Conservation (phyloP, 1,139 yeast genomes). For the Nakaseomyces sp. region DNA sequence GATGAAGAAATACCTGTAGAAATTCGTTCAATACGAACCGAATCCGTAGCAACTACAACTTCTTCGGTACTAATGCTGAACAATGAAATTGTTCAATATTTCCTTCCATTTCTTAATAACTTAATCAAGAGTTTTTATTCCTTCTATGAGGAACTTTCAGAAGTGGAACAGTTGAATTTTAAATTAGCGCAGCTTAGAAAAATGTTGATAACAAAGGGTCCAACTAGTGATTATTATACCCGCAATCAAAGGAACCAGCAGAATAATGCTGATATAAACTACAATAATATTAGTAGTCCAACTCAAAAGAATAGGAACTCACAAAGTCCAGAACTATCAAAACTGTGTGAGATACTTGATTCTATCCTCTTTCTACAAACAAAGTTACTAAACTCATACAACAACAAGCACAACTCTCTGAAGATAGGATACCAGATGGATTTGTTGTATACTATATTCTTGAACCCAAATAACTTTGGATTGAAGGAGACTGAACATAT, state of each 20-base stretch:
- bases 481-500: neutral
- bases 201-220: neutral
- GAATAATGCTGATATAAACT: neutral
- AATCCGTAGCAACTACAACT: constrained; percentile 3
- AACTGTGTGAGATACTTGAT: neutral
- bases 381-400: neutral
- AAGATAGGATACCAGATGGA: neutral
- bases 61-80: neutral
- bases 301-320: neutral
- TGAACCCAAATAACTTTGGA: neutral
- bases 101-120: constrained; percentile 1
- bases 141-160: neutral
- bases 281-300: neutral
- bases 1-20: neutral
- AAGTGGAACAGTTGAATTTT: constrained; percentile 1
- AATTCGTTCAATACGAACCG: neutral
- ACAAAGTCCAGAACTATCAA: neutral
- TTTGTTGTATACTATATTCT: constrained; percentile 1
- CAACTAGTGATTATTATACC: neutral
- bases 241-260: too few species aligned
- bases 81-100: neutral
- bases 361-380: neutral
- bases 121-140: constrained; percentile 3
- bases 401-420: neutral
- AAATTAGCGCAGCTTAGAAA: neutral